Evolutionary conservation across 2,329 filamentous ascomycete genomes (phyloP), one percentile per base, ranked within the genome.

Genomic region (Gnomoniopsis smithogilvyi): DNA sequence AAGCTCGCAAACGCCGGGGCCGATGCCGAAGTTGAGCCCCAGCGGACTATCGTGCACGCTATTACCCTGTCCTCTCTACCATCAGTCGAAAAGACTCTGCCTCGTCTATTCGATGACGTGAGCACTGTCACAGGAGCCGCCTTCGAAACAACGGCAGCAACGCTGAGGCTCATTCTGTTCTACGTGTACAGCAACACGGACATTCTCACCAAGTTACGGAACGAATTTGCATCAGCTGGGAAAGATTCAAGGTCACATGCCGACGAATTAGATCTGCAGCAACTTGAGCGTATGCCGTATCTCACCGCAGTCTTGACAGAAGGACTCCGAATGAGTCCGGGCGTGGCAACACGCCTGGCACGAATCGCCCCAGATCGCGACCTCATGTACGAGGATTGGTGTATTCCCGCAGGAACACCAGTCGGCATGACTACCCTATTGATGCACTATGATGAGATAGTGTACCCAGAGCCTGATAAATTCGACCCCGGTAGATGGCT

Each of bases 231-330:
- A 3, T n/a, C 22, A 30, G 21, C 19, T 7, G 21, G 30, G 22
- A 19, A 55, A 50, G n/a, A 26, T 45, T 15, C n/a, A 21, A 19
- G 45, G 51, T 46, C 51, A 58, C 34, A 33, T 65, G 64, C 52
- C 63, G 67, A 19, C 7, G 34, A 19, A 4, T 19, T 47, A 3
- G 24, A n/a, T 1, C 21, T 52, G 3, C 21, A 58, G 2, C 11
- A n/a, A 11, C 64, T 75, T 24, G 69, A 75, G 61, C 63, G 66
- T 56, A 60, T 73, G 8, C 68, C 68, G 0, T 80, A 79, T 61
- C 69, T 81, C 6, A 71, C 73, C 12, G 74, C 78, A 0, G 72
- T 77, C 1, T 65, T 81, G 15, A 74, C 70, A 38, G 79, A 82
- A 63, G 72, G 74, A 1, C 67, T 80, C 64, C 73, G 80, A 1